Evolutionary conservation across 352 stramenopile species (phyloP).

Genomic region (Aphanomyces stellatus): DNA sequence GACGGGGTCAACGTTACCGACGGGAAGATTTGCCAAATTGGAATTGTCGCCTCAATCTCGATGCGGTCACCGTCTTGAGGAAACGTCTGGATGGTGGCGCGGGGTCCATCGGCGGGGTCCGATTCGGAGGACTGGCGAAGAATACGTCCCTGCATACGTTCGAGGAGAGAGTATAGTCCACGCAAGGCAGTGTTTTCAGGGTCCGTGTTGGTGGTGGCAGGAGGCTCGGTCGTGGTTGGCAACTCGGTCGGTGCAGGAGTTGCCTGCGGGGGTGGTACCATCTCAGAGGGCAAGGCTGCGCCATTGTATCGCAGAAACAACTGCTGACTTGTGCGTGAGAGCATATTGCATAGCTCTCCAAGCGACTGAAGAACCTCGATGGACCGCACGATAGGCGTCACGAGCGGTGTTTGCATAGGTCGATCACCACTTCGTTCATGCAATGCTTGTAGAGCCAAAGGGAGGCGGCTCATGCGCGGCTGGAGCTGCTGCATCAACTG

Average conservation of each 20-base stretch:
- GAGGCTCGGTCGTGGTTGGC: no score
- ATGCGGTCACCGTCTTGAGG: neutral
- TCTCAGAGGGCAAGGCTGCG: neutral
- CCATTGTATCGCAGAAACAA: slow-evolving; percentile 7
- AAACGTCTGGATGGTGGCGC: neutral
- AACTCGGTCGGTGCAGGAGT: neutral
- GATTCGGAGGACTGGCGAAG: neutral
- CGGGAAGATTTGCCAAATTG: slow-evolving; percentile 2
- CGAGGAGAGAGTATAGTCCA: neutral
- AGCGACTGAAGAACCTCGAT: slow-evolving; percentile 51
- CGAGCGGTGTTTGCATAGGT: slow-evolving; percentile 10
- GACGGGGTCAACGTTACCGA: neutral
- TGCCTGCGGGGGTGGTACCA: neutral
- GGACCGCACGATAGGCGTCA: slow-evolving; percentile 29
- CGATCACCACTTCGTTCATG: slow-evolving; percentile 1
- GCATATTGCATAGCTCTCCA: slow-evolving; percentile 39
- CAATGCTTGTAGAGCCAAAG: slow-evolving; percentile 34
- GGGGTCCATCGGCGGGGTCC: no score
- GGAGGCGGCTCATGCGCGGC: slow-evolving; percentile 36
- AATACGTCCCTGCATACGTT: neutral
- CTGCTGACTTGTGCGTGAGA: slow-evolving; percentile 22
- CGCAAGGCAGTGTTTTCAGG: neutral
- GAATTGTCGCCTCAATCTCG: slow-evolving; percentile 19
- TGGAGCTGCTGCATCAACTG: slow-evolving; percentile 40
- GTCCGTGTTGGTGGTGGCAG: no score